Conservation (phyloP, 805 yeast genomes). For the Cyberlindnera xishuangbannaensis region DNA sequence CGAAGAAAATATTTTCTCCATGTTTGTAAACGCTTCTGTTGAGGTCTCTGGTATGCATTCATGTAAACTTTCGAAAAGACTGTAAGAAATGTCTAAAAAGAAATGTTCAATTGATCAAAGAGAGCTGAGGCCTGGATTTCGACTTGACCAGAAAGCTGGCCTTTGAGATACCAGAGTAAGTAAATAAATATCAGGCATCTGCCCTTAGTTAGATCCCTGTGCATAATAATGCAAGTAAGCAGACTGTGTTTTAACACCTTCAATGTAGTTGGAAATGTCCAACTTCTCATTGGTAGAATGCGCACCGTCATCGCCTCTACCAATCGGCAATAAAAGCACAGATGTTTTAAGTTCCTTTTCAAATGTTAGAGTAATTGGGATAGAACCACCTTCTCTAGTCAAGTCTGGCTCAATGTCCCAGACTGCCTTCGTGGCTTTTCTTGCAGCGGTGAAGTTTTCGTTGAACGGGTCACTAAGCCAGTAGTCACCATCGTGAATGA, state of each 20-base stretch:
- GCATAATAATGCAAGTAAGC: slow-evolving; percentile 90
- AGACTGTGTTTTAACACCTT: slow-evolving; percentile 89
- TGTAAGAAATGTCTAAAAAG: too few relatives aligned
- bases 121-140: too few relatives aligned
- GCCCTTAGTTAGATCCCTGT: too few relatives aligned
- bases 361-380: slow-evolving; percentile 93
- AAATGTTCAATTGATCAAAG: too few relatives aligned
- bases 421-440: slow-evolving; percentile 88
- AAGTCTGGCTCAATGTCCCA: slow-evolving; percentile 95
- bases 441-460: slow-evolving; percentile 89
- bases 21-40: too few relatives aligned
- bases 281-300: slow-evolving; percentile 96
- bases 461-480: slow-evolving; percentile 96
- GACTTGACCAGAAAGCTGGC: too few relatives aligned
- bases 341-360: slow-evolving; percentile 81
- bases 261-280: slow-evolving; percentile 81
- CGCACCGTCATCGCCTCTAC: slow-evolving; percentile 99
- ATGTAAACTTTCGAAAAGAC: too few relatives aligned
- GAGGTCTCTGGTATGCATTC: too few relatives aligned
- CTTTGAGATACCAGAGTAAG: too few relatives aligned
- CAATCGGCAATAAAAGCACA: slow-evolving; percentile 91
- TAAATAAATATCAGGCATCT: too few relatives aligned
- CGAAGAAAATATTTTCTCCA: too few relatives aligned
- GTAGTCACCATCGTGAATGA: slow-evolving; percentile 92
- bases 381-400: slow-evolving; percentile 98